A percentile compares a stretch with the other conserved stretches of the same genome.
Evolutionary conservation across 805 yeast species (phyloP).

Genomic region (Starmerella kuoi): DNA sequence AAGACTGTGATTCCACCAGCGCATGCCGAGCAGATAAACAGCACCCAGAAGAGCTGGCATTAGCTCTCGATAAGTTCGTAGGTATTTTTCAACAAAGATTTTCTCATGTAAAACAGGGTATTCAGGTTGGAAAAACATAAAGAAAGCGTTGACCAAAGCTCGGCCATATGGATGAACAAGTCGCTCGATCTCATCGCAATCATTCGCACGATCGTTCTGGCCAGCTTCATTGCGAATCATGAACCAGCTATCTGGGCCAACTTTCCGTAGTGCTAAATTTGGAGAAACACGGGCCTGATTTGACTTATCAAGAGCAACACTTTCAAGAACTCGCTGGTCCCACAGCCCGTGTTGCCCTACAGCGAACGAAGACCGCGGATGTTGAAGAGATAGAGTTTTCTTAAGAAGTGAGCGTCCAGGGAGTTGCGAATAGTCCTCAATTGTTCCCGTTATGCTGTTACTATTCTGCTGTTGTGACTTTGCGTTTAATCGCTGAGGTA

Average conservation of each 20-base stretch:
- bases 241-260: slow-evolving; percentile 64
- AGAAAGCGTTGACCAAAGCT: slow-evolving; percentile 53
- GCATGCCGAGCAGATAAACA: slow-evolving; percentile 75
- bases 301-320: slow-evolving; percentile 51
- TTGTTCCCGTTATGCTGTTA: slow-evolving; percentile 31
- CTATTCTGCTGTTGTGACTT: slow-evolving; percentile 3
- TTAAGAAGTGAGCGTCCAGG: slow-evolving; percentile 53
- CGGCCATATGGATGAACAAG: slow-evolving; percentile 89
- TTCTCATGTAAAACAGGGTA: slow-evolving; percentile 85
- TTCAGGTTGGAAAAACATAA: slow-evolving; percentile 77
- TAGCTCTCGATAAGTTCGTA: slow-evolving; percentile 81
- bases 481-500: slow-evolving; percentile 5
- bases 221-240: slow-evolving; percentile 61
- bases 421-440: slow-evolving; percentile 54
- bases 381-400: slow-evolving; percentile 63
- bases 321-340: slow-evolving; percentile 57
- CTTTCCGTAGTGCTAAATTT: slow-evolving; percentile 60
- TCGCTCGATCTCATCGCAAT: slow-evolving; percentile 72
- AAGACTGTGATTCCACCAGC: slow-evolving; percentile 90
- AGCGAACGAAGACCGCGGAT: slow-evolving; percentile 78
- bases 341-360: slow-evolving; percentile 82
- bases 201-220: slow-evolving; percentile 57
- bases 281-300: slow-evolving; percentile 70
- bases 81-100: slow-evolving; percentile 81
- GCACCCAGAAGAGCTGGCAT: slow-evolving; percentile 86